These are phyloP conservation scores for Boletellus sp. DNA, from an alignment of 768 basidiomycete genomes.

Conservation along the genomic window DNA sequence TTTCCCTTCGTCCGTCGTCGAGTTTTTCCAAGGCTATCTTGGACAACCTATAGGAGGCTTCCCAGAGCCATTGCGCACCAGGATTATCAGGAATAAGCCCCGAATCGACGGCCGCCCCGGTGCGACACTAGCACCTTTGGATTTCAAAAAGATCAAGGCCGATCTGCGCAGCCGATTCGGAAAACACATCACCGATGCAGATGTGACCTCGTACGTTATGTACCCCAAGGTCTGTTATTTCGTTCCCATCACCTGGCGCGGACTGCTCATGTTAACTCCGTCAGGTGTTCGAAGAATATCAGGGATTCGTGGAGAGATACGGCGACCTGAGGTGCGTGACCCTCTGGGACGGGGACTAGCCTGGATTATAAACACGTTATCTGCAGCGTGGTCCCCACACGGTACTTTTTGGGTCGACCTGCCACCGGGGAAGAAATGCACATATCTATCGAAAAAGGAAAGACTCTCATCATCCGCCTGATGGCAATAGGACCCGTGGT, in stretches of 20 bases:
- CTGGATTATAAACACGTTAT: slow-evolving; percentile 14
- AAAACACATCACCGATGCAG: slow-evolving; percentile 87
- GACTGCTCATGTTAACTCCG: slow-evolving; percentile 13
- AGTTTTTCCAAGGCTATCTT: slow-evolving; percentile 99
- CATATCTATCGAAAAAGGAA: slow-evolving; percentile 93
- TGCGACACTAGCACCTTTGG: slow-evolving; percentile 77
- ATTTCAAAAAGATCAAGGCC: slow-evolving; percentile 95
- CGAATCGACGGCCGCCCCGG: slow-evolving; percentile 95
- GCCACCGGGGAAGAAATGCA: slow-evolving; percentile 94
- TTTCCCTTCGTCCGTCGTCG: slow-evolving; percentile 95
- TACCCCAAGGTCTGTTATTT: slow-evolving; percentile 80
- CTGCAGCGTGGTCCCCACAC: slow-evolving; percentile 87
- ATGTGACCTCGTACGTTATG: slow-evolving; percentile 96
- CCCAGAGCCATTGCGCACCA: slow-evolving; percentile 92
- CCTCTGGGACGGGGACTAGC: slow-evolving; percentile 1
- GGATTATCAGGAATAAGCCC: slow-evolving; percentile 89
- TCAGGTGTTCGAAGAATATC: slow-evolving; percentile 96
- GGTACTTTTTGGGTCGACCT: slow-evolving; percentile 94
- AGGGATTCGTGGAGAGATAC: slow-evolving; percentile 91
- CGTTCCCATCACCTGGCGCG: slow-evolving; percentile 3
- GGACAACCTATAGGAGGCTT: slow-evolving; percentile 98
- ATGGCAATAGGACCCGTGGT: slow-evolving; percentile 95
- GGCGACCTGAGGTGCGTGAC: slow-evolving; percentile 80
- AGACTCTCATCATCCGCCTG: slow-evolving; percentile 93
- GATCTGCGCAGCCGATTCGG: slow-evolving; percentile 93